Evolutionary conservation across 257 asterid species (phyloP), one percentile per base, ranked within the genome.

Genomic region (Galeopsis tetrahit): DNA sequence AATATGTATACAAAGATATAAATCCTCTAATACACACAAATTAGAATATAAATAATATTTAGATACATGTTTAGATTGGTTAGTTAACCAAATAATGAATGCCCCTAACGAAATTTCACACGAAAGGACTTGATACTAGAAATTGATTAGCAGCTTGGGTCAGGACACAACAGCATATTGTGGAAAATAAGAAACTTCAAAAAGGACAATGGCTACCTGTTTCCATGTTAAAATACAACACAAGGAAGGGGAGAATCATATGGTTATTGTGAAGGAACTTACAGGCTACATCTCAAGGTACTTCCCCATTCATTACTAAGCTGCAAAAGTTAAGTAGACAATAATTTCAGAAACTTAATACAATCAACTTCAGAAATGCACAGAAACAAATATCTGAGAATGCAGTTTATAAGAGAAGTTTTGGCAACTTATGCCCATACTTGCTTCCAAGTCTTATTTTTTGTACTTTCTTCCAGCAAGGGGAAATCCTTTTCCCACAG

Each of bases 371-470:
- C 68, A 68, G 49, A 69, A 61, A 36, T 48, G 56, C 44, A 68
- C 44, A 39, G 32, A 34, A 40, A 64, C 38, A 70, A 32, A 51
- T 4, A 52, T 35, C 63, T 55, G 65, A 14, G 43, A 69, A 65
- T 62, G 57, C 63, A 77, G 61, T 40, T 40, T 21, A 66, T 60
- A 15, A 66, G 77, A 72, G 7, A 63, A 81, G 78, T 72, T 77
- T 59, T 66, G 75, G 80, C 77, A 81, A 82, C 76, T 71, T 81
- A 82, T 86, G 88, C 76, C 96, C 97, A 74, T 85, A 88, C 99
- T 92, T 92, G 99, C 99, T 98, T 95, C 98, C 84, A 95, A 67
- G 81, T 95, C 99, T 84, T 83, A 83, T 83, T 98, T 82, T 81
- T 79, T 80, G 82, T 95, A 95, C 74, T 85, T 90, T 67, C 89